phyloP scores from a whole-genome alignment of 495 filamentous ascomycete genomes.

The Tetracladium setigerum region DNA sequence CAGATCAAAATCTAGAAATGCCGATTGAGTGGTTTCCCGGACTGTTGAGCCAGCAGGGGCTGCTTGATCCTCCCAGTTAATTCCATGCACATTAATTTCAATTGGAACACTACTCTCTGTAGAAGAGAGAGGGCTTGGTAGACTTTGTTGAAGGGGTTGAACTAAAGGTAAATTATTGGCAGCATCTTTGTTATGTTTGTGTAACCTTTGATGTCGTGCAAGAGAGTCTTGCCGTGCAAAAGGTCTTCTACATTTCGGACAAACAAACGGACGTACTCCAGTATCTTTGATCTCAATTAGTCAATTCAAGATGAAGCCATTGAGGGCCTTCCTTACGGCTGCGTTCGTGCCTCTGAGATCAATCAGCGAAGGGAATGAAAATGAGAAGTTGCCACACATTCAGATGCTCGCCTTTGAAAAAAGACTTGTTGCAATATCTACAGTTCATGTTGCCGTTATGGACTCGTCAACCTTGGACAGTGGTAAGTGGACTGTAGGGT shows the following conservation, averaged over 20 bases:
- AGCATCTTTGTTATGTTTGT: conserved; percentile 27
- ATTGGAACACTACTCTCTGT: too few species aligned
- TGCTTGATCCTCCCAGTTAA: not conserved
- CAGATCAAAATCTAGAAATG: conserved; percentile 35
- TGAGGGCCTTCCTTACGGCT: conserved; percentile 33
- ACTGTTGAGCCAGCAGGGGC: conserved; percentile 11
- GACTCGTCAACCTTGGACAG: too few species aligned
- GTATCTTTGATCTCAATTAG: conserved; percentile 28
- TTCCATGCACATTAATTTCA: conserved; percentile 24
- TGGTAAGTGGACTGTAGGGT: too few species aligned
- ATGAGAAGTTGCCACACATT: conserved; percentile 24
- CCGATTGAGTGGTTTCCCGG: conserved; percentile 20
- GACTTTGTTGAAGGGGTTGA: conserved; percentile 17
- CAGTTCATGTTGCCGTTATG: conserved; percentile 34
- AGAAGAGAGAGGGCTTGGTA: conserved; percentile 21
- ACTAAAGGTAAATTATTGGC: too few species aligned
- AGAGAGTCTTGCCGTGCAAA: conserved; percentile 43
- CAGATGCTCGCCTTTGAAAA: conserved; percentile 40
- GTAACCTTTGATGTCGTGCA: conserved; percentile 39
- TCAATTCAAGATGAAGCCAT: too few species aligned
- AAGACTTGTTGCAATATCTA: conserved; percentile 35
- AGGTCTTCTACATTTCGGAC: conserved; percentile 34
- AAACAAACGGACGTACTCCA: conserved; percentile 37
- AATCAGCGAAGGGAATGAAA: conserved; percentile 16
- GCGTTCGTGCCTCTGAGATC: conserved; percentile 38